Evolutionary conservation across 176 grass and related monocot species (phyloP), one percentile per base, ranked within the genome.

Genomic region (Bolboschoenus planiculmis): DNA sequence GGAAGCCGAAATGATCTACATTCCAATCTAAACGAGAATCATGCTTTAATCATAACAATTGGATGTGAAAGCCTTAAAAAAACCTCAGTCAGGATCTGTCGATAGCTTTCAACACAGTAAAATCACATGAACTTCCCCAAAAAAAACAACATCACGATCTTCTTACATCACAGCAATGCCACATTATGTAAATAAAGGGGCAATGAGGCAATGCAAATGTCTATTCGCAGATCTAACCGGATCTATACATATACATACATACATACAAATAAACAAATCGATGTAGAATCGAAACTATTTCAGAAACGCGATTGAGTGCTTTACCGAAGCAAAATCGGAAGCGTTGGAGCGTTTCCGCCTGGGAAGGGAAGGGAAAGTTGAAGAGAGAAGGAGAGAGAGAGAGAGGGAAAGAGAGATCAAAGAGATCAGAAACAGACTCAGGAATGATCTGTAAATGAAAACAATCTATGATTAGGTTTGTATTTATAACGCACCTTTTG

Each of bases 251-350:
- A 59, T 16, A 3, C 59, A 30, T 29, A 13, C 26, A 61, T 29
- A 29, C 48, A 53, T 13, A 65, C 43, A 29, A 65, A 40, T 11
- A 82, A 82, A 26, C 24, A 64, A 48, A 81, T 31, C 24, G 26
- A 79, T 56, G 23, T 35, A 48, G 39, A 56, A 64, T 7, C 1
- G 4, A 43, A 46, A 63, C 8, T 18, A n/a, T 39, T 30, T 56
- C 13, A 59, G 18, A 27, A 81, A 64, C 26, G 35, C 35, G 18
- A 50, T 30, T 16, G 1, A 50, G 43, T 75, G 4, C 4, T 30
- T 82, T 63, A 82, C 80, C 80, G 61, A 34, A 82, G 59, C 80
- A 48, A 82, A 62, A 82, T 33, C 37, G 60, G 43, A 23, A 82
- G 54, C 40, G 79, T 11, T 21, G 40, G 36, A 26, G 35, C 10